phyloP scores from a whole-genome alignment of 768 basidiomycete species.

The Suillus fuscotomentosus region DNA sequence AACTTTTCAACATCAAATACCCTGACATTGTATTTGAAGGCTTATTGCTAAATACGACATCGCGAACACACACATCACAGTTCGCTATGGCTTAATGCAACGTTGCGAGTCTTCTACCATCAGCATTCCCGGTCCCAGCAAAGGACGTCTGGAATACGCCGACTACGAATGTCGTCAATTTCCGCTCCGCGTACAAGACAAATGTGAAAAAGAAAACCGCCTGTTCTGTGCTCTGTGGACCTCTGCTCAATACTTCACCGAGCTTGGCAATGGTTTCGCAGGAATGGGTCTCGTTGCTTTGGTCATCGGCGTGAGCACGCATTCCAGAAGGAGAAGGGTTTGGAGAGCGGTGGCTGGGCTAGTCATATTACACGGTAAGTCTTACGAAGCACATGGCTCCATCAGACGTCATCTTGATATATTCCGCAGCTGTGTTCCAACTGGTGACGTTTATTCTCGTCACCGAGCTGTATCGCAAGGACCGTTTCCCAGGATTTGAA shows the following conservation, averaged over 20 bases:
- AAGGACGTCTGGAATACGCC: constrained; percentile 47
- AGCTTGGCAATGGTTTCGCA: constrained; percentile 64
- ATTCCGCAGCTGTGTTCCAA: constrained; percentile 50
- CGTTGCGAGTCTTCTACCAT: constrained; percentile 55
- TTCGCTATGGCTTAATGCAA: constrained; percentile 57
- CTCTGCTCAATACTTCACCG: constrained; percentile 65
- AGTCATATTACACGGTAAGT: constrained; percentile 56
- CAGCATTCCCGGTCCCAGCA: constrained; percentile 43
- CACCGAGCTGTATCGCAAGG: constrained; percentile 53
- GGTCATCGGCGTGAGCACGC: constrained; percentile 68
- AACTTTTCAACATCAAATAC: constrained; percentile 15
- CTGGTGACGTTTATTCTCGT: constrained; percentile 62
- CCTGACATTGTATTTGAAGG: constrained; percentile 36
- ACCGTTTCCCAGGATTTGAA: constrained; percentile 49
- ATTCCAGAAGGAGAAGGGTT: constrained; percentile 69
- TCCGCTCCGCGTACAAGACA: constrained; percentile 50
- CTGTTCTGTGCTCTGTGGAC: constrained; percentile 67
- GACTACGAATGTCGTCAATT: constrained; percentile 65
- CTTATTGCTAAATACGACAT: constrained; percentile 42
- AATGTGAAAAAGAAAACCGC: constrained; percentile 51
- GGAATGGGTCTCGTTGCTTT: constrained; percentile 56
- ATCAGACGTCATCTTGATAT: background rate
- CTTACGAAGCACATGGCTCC: background rate
- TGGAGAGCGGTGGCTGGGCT: constrained; percentile 74
- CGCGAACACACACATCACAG: constrained; percentile 44